These are phyloP conservation scores for Trypanosoma congolense DNA, from an alignment of 208 protist genomes.

Conservation along the genomic window DNA sequence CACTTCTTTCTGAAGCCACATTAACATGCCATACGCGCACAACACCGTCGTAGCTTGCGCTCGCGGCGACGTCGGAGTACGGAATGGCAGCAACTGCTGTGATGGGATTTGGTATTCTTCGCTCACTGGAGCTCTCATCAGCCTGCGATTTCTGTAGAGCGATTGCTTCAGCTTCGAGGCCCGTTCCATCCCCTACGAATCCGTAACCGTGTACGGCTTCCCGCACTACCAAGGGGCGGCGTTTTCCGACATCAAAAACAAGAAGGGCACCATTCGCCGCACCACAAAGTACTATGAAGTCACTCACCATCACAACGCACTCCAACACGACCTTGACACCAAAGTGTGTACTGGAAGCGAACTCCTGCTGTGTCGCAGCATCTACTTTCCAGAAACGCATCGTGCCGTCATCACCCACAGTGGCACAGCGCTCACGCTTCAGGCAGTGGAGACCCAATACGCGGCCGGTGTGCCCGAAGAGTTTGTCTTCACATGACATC, in stretches of 20 bases:
- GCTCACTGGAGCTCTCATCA: neutral
- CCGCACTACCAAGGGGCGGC: constrained; percentile 56
- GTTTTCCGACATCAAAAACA: constrained; percentile 80
- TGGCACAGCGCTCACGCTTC: constrained; percentile 65
- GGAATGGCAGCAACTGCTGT: constrained; percentile 77
- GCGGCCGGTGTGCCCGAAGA: constrained; percentile 80
- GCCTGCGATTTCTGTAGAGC: constrained; percentile 3
- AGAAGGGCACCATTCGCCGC: constrained; percentile 71
- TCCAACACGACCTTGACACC: constrained; percentile 49
- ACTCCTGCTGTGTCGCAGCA: constrained; percentile 75
- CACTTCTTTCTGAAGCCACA: constrained; percentile 13
- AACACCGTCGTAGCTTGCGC: constrained; percentile 83
- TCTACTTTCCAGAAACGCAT: constrained; percentile 90
- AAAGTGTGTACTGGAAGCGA: constrained; percentile 17
- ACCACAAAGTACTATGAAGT: constrained; percentile 61
- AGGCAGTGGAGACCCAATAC: constrained; percentile 59
- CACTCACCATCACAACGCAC: constrained; percentile 79
- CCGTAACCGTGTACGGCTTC: constrained; percentile 73
- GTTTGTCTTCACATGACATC: constrained; percentile 80
- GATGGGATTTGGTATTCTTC: constrained; percentile 66
- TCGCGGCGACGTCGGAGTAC: constrained; percentile 76
- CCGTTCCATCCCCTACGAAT: constrained; percentile 80
- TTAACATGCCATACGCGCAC: constrained; percentile 77
- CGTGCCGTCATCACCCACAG: constrained; percentile 79
- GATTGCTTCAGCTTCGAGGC: constrained; percentile 66